Evolutionary conservation across 164 flowering plant genomes (phyloP), one percentile per base, ranked within the genome.

Genomic region (Annona squamosa): DNA sequence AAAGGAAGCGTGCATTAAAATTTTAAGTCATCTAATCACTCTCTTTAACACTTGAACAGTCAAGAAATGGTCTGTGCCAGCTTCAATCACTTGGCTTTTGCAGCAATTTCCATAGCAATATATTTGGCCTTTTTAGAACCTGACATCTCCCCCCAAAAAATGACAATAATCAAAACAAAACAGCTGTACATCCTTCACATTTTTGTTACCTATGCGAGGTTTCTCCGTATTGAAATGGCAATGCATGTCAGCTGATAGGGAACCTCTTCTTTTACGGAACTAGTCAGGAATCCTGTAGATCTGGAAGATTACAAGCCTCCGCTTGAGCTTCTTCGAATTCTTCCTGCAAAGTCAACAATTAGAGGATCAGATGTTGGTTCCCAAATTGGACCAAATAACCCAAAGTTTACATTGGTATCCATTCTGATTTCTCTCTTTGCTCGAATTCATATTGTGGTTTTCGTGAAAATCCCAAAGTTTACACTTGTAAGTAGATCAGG

Each of bases 381-480:
- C 17, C 99, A 93, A 83, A 95, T 95, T 80, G 94, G 96, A 71
- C 93, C 90, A 46, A 95, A 95, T 42, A 93, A 95, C 81, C 82
- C 95, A n/a, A 93, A 93, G 71, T 95, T 91, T 78, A 78, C 71
- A 66, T 48, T 81, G 88, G 99, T 95, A 81, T 76, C 64, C 4
- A 47, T 56, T 59, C 47, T 37, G 5, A 9, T 3, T 69, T 67
- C 42, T 67, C 63, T 12, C 61, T 13, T 52, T 69, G 19, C n/a
- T 17, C 6, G 43, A 71, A 42, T 52, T 10, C 43, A 63, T 13
- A 59, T 48, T 44, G 46, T 56, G 26, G 65, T 64, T 65, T 45
- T 2, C 71, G 16, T 74, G 45, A 43, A 9, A 0, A 26, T 0
- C 37, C 37, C 37, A 26, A 26, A 26, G 37, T 26, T 48, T 48